Percentiles rank a stretch among this genome's conserved stretches.
Evolutionary conservation across 1,284 basidiomycete species (phyloP).

Genomic region (Ustilago xerochloae): DNA sequence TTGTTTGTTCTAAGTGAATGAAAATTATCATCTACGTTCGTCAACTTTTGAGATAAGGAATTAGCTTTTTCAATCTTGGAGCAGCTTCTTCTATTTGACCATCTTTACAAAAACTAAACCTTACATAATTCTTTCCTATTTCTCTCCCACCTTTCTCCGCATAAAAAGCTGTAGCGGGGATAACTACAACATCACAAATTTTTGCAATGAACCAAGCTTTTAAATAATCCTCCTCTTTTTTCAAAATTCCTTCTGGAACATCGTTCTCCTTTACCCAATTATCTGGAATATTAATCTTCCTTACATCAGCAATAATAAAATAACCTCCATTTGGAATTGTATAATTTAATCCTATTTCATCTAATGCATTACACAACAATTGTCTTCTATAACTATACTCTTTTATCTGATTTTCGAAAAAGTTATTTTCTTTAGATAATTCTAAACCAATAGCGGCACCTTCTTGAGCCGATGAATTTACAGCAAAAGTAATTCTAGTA

Average conservation of each 20-base stretch:
- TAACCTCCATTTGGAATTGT: slow-evolving; percentile 61
- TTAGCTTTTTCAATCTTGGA: slow-evolving; percentile 49
- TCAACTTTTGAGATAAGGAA: slow-evolving; percentile 27
- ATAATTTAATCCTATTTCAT: slow-evolving; percentile 85
- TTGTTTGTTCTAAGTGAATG: too few species aligned
- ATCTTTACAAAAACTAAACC: slow-evolving; percentile 66
- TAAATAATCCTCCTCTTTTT: slow-evolving; percentile 88
- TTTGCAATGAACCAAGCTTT: slow-evolving; percentile 70
- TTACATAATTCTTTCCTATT: slow-evolving; percentile 55
- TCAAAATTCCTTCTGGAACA: slow-evolving; percentile 80
- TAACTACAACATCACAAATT: slow-evolving; percentile 62
- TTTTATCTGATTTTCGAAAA: slow-evolving; percentile 80
- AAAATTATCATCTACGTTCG: slow-evolving; percentile 5
- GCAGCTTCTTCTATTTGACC: slow-evolving; percentile 58
- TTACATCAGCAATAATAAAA: slow-evolving; percentile 77
- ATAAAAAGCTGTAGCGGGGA: slow-evolving; percentile 66
- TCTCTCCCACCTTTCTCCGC: slow-evolving; percentile 42
- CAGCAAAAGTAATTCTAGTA: slow-evolving; percentile 93
- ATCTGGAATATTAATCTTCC: slow-evolving; percentile 81
- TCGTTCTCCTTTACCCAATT: slow-evolving; percentile 83
- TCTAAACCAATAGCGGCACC: slow-evolving; percentile 73
- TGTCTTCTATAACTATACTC: slow-evolving; percentile 86
- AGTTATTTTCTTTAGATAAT: slow-evolving; percentile 77
- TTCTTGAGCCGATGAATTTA: slow-evolving; percentile 86
- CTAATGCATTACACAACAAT: slow-evolving; percentile 81